A percentile compares a stretch with the other conserved stretches of the same genome.
Conservation (phyloP, 2,329 filamentous ascomycete species). For the Trichoderma breve region DNA sequence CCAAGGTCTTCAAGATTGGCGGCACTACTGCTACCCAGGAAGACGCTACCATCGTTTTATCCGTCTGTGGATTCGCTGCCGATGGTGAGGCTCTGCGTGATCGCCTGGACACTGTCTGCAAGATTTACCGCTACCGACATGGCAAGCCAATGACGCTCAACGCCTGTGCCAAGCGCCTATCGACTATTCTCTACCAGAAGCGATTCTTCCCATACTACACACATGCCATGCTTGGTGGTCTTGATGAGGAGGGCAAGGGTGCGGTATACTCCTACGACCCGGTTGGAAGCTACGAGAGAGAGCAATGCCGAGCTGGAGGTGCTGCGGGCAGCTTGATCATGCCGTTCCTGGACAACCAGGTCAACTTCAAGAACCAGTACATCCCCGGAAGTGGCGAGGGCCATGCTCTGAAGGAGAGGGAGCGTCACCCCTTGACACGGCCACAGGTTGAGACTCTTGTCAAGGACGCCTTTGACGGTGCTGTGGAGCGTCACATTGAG, state of each 20-base stretch:
- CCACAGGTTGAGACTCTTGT: constrained; percentile 81
- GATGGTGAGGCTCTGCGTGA: constrained; percentile 94
- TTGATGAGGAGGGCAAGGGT: constrained; percentile 92
- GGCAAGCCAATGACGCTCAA: constrained; percentile 93
- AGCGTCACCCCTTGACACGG: constrained; percentile 67
- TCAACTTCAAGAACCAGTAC: constrained; percentile 99
- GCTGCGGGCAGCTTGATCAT: constrained; percentile 94
- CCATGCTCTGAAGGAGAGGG: constrained; percentile 72
- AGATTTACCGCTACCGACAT: constrained; percentile 98
- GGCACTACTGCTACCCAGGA: constrained; percentile 83
- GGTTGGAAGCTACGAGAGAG: constrained; percentile 94
- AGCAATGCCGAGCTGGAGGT: constrained; percentile 91
- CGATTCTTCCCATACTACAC: constrained; percentile 99
- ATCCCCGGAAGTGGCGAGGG: constrained; percentile 81
- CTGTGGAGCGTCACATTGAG: constrained; percentile 98
- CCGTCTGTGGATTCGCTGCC: constrained; percentile 92
- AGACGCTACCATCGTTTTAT: constrained; percentile 82
- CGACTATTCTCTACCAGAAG: constrained; percentile 94
- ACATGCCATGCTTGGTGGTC: constrained; percentile 85
- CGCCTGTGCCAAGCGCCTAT: constrained; percentile 90
- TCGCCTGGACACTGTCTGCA: constrained; percentile 89
- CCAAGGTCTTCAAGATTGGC: constrained; percentile 97
- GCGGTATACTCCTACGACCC: constrained; percentile 97
- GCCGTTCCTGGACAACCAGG: constrained; percentile 98
- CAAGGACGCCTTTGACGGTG: constrained; percentile 96